Conservation (phyloP, 805 yeast genomes). For the Lachancea quebecensis region DNA sequence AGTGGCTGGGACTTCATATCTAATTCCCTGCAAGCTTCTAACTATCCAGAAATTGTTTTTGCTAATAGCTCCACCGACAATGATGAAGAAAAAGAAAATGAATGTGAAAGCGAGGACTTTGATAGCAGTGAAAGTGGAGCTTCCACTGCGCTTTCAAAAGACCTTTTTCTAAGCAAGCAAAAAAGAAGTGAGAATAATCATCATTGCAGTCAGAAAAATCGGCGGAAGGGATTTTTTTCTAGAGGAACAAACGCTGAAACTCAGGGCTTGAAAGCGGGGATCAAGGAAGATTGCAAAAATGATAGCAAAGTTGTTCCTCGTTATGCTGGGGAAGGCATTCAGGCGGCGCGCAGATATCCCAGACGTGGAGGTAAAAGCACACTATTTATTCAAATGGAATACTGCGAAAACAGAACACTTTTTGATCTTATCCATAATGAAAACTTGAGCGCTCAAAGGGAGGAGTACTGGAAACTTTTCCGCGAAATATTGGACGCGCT, state of each 20-base stretch:
- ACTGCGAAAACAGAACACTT: conserved; percentile 90
- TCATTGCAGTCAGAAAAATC: background rate
- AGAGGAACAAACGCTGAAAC: too few species aligned
- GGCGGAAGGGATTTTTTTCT: background rate
- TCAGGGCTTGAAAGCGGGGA: too few species aligned
- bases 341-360: background rate
- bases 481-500: conserved; percentile 86
- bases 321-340: too few species aligned
- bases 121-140: background rate
- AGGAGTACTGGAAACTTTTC: conserved; percentile 84
- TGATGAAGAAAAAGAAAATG: conserved; percentile 22
- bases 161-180: too few species aligned
- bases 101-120: conserved; percentile 16
- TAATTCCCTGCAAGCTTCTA: conserved; percentile 42
- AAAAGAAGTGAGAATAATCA: background rate
- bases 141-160: too few species aligned
- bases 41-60: conserved; percentile 50
- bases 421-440: conserved; percentile 71
- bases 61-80: conserved; percentile 31
- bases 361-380: conserved; percentile 44
- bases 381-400: conserved; percentile 94
- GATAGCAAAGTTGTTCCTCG: too few species aligned
- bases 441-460: conserved; percentile 61
- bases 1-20: conserved; percentile 61
- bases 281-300: too few species aligned